Evolutionary conservation across 1,284 basidiomycete species (phyloP).

Genomic region (Cystobasidium pallidum): DNA sequence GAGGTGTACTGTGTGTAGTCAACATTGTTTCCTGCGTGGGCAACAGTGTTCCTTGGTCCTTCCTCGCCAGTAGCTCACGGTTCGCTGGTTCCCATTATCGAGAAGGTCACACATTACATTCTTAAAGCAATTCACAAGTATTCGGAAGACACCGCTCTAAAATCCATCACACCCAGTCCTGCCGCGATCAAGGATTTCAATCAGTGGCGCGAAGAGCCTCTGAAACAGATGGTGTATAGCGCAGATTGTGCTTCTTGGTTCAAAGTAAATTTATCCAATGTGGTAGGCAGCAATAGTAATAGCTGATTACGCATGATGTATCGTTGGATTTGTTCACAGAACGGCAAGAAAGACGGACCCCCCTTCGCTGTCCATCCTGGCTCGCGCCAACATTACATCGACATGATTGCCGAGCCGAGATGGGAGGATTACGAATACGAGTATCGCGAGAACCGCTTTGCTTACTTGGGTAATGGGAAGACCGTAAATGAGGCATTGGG

Average conservation of each 20-base stretch:
- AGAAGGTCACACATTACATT: conserved; percentile 23
- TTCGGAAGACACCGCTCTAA: conserved; percentile 54
- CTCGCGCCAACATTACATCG: conserved; percentile 18
- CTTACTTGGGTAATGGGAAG: conserved; percentile 36
- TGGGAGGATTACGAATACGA: conserved; percentile 31
- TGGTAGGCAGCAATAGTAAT: neutral
- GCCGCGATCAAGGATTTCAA: conserved; percentile 65
- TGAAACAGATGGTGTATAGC: conserved; percentile 56
- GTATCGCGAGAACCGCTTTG: conserved; percentile 22
- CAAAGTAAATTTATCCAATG: neutral
- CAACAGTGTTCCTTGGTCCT: conserved; percentile 50
- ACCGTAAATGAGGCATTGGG: conserved; percentile 13
- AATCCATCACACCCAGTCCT: conserved; percentile 14
- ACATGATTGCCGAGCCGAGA: conserved; percentile 9
- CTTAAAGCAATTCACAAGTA: conserved; percentile 30
- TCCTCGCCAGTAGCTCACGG: conserved; percentile 64
- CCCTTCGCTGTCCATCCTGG: conserved; percentile 16
- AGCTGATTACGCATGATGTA: too few species aligned
- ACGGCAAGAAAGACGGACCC: conserved; percentile 12
- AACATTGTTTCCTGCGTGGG: too few species aligned
- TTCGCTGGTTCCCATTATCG: conserved; percentile 59
- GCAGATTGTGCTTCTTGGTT: conserved; percentile 51
- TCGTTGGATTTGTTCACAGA: neutral
- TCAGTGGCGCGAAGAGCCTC: conserved; percentile 60
- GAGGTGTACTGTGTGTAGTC: too few species aligned